Evolutionary conservation across 2,329 filamentous ascomycete species (phyloP).

Genomic region (Exophiala lecanii-corni): DNA sequence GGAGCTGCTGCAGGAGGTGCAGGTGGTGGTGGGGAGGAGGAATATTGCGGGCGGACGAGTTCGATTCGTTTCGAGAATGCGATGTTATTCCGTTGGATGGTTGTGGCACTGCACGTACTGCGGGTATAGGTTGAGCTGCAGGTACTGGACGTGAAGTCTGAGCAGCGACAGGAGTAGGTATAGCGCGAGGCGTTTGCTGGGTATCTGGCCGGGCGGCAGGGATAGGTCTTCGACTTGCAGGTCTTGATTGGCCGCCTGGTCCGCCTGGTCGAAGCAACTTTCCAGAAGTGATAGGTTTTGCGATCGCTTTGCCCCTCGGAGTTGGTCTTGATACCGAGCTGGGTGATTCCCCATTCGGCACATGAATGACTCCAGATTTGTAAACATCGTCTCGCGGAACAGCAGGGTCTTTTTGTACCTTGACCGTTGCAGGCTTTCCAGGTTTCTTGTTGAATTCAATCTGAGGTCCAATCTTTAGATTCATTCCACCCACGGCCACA

Average conservation of each 20-base stretch:
- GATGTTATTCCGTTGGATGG: slow-evolving; percentile 33
- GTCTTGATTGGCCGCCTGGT: slow-evolving; percentile 72
- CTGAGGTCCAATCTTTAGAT: slow-evolving; percentile 72
- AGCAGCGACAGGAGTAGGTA: slow-evolving; percentile 8
- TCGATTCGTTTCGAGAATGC: slow-evolving; percentile 55
- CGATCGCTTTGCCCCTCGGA: slow-evolving; percentile 78
- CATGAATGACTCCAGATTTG: slow-evolving; percentile 90
- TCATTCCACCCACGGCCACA: slow-evolving; percentile 73
- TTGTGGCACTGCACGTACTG: slow-evolving; percentile 44
- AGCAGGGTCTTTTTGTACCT: slow-evolving; percentile 81
- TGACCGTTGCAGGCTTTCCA: slow-evolving; percentile 81
- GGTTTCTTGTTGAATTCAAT: slow-evolving; percentile 99
- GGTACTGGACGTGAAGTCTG: slow-evolving; percentile 29
- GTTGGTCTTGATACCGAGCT: slow-evolving; percentile 79
- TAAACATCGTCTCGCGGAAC: slow-evolving; percentile 72
- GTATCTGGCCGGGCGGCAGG: slow-evolving; percentile 36
- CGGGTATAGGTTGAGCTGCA: slow-evolving; percentile 18
- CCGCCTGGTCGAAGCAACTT: slow-evolving; percentile 88
- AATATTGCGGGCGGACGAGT: slow-evolving; percentile 45
- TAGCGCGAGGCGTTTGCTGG: slow-evolving; percentile 17
- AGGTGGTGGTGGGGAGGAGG: slow-evolving; percentile 59
- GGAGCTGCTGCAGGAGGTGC: slow-evolving; percentile 61
- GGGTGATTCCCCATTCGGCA: slow-evolving; percentile 74
- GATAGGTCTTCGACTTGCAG: slow-evolving; percentile 27
- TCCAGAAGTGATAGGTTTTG: slow-evolving; percentile 86